Evolutionary conservation across 2,329 filamentous ascomycete species (phyloP).

Genomic region (Phyllosticta paracitricarpa): DNA sequence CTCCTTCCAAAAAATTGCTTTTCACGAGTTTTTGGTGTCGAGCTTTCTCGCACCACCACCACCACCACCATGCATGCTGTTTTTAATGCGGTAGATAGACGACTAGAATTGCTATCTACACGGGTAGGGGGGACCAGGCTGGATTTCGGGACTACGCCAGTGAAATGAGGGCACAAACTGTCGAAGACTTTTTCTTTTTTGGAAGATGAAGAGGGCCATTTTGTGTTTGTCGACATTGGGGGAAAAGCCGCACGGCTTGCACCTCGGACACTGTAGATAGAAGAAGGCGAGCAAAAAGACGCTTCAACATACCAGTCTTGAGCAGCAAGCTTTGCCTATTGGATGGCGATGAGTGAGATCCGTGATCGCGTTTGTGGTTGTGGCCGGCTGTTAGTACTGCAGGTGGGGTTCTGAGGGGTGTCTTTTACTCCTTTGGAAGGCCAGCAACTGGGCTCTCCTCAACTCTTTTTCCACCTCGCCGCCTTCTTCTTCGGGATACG

Average conservation of each 20-base stretch:
- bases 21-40: background rate
- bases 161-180: background rate
- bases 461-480: too few relatives aligned
- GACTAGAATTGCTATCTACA: slow-evolving; percentile 3
- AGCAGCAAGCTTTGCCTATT: background rate
- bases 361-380: background rate
- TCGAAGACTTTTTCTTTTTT: background rate
- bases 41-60: background rate
- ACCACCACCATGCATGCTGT: background rate
- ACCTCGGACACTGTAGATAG: slow-evolving; percentile 1
- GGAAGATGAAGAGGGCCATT: background rate
- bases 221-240: background rate
- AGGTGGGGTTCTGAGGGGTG: too few relatives aligned
- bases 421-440: background rate
- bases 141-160: background rate
- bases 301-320: slow-evolving; percentile 9
- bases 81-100: background rate
- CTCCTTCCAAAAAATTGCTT: background rate
- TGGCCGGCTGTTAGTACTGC: background rate
- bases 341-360: background rate
- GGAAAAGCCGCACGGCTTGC: background rate
- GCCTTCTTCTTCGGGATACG: too few relatives aligned
- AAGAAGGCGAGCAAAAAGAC: background rate
- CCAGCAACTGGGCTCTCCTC: background rate
- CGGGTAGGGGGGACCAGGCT: background rate